Conservation (phyloP, 345 rosid genomes). For the Eucalyptus curtisii region DNA sequence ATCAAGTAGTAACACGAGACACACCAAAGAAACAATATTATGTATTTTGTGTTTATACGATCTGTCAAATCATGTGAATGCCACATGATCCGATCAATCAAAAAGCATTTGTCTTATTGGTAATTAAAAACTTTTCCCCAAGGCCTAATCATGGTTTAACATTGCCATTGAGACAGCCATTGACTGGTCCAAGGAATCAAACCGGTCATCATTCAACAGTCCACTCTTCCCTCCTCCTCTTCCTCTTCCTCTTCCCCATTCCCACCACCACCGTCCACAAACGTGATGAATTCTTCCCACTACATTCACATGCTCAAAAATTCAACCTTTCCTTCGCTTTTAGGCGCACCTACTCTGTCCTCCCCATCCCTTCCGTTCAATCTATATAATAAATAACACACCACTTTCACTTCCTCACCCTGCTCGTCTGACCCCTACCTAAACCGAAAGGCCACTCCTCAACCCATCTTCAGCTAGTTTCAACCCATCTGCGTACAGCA, state of each 20-base stretch:
- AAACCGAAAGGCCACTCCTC: neutral
- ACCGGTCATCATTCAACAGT: neutral
- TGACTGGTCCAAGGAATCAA: neutral
- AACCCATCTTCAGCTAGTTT: neutral
- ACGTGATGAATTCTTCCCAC: neutral
- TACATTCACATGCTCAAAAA: neutral
- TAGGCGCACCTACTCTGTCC: neutral
- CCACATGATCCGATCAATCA: accelerated
- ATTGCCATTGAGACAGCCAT: neutral
- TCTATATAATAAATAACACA: neutral
- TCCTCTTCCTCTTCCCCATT: neutral
- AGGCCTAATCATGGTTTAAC: neutral
- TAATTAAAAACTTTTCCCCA: neutral
- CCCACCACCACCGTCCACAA: neutral
- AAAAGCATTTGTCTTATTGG: neutral
- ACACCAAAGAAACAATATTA: neutral
- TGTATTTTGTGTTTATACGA: neutral
- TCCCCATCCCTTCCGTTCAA: neutral
- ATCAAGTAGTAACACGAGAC: too few relatives aligned
- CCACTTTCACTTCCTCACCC: neutral
- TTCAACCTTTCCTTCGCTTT: neutral
- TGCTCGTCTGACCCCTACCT: neutral
- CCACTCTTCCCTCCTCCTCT: neutral
- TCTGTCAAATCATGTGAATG: accelerated
- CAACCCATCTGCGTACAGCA: neutral